Conservation (phyloP, 441 rosid species). For the Raphanus hybrid region DNA sequence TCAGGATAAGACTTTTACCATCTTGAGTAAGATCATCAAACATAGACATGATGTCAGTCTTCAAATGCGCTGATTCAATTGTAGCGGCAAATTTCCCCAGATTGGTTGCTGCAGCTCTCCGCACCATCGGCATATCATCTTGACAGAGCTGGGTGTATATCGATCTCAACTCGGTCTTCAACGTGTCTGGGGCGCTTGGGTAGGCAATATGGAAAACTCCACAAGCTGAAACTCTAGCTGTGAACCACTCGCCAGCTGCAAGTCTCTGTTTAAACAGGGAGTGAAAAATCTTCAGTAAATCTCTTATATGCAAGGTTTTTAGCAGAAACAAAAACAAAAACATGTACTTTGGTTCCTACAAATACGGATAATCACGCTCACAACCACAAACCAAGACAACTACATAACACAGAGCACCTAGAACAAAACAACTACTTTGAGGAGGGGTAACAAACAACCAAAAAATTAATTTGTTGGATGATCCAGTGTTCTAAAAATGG, state of each 20-base stretch:
- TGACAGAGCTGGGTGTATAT: constrained; percentile 81
- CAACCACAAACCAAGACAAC: not conserved
- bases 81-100: constrained; percentile 95
- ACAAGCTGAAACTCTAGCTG: constrained; percentile 89
- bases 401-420: not conserved
- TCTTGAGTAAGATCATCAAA: constrained; percentile 91
- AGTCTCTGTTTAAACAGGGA: constrained; percentile 56
- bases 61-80: constrained; percentile 80
- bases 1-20: constrained; percentile 51
- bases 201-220: constrained; percentile 89
- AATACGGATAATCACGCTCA: not conserved
- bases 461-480: not conserved
- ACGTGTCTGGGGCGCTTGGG: constrained; percentile 77
- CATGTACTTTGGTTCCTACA: not conserved
- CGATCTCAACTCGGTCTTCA: constrained; percentile 68
- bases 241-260: constrained; percentile 95
- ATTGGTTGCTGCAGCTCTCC: constrained; percentile 93
- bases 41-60: constrained; percentile 79
- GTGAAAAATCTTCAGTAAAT: not conserved
- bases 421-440: not conserved
- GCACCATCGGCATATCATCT: constrained; percentile 98
- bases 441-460: not conserved
- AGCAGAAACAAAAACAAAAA: not conserved
- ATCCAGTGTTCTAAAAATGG: no score
- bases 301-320: not conserved